Percentiles rank a stretch among this genome's conserved stretches.
phyloP scores from a whole-genome alignment of 2,329 filamentous ascomycete species.

The Aspergillus niger region DNA sequence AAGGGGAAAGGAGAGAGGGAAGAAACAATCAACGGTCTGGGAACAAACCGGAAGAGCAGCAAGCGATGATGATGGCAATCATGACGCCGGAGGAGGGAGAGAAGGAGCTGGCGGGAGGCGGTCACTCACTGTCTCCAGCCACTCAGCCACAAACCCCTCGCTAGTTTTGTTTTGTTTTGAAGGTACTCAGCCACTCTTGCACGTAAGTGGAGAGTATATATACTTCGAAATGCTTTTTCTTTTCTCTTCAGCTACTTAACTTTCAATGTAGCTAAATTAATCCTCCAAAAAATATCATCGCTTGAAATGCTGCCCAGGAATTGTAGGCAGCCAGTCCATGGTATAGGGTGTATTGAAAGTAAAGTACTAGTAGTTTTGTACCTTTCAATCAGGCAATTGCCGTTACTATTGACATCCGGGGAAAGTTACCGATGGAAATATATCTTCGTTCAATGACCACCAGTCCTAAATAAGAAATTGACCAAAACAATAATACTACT shows the following conservation, averaged over 20 bases:
- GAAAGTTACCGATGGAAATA: no score
- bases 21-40: constrained; percentile 4
- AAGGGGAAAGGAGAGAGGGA: neutral
- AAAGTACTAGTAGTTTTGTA: neutral
- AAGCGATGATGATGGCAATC: constrained; percentile 19
- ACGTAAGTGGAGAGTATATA: no score
- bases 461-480: no score
- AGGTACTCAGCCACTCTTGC: neutral
- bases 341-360: neutral
- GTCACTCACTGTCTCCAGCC: constrained; percentile 12
- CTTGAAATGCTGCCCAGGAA: no score
- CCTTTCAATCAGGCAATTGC: no score
- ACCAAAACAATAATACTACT: no score
- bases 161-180: neutral
- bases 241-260: no score
- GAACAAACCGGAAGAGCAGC: constrained; percentile 11
- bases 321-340: neutral
- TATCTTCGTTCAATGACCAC: no score
- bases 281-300: neutral
- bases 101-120: constrained; percentile 22
- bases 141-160: constrained; percentile 3
- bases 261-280: neutral
- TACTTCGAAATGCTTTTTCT: no score
- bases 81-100: constrained; percentile 21
- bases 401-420: no score